A percentile compares a stretch with the other conserved stretches of the same genome.
Conservation (phyloP, 768 basidiomycete genomes). For the Hericium erinaceus region DNA sequence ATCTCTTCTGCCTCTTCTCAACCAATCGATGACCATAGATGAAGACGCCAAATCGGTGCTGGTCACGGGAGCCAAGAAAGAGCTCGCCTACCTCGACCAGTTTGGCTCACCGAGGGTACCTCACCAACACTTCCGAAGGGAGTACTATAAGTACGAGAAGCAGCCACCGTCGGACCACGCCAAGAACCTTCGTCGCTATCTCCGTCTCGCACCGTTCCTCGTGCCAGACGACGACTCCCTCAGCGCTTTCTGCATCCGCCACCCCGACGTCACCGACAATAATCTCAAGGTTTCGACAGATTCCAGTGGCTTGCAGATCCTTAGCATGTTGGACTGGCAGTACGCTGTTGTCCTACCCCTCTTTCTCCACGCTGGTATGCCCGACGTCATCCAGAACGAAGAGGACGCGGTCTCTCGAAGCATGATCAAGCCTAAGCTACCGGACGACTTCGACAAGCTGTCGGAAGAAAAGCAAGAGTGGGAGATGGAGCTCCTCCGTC, state of each 20-base stretch:
- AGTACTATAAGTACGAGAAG: slow-evolving; percentile 33
- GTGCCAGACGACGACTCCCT: slow-evolving; percentile 30
- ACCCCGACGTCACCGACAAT: slow-evolving; percentile 30
- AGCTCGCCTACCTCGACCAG: slow-evolving; percentile 35
- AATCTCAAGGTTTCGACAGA: slow-evolving; percentile 42
- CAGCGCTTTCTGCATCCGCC: slow-evolving; percentile 38
- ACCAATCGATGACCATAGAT: slow-evolving; percentile 31
- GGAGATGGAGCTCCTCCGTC: slow-evolving; percentile 30
- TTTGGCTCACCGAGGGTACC: slow-evolving; percentile 42
- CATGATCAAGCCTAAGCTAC: slow-evolving; percentile 32
- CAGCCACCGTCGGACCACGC: slow-evolving; percentile 36
- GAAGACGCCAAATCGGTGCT: slow-evolving; percentile 34
- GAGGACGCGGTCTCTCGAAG: slow-evolving; percentile 30
- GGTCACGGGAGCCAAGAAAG: slow-evolving; percentile 33
- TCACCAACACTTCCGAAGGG: slow-evolving; percentile 32
- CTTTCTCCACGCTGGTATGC: slow-evolving; percentile 41
- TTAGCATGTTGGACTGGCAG: slow-evolving; percentile 46
- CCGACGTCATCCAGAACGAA: slow-evolving; percentile 37
- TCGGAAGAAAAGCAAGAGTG: slow-evolving; percentile 24
- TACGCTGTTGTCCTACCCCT: slow-evolving; percentile 42
- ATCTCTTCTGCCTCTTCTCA: slow-evolving; percentile 17
- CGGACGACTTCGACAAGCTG: slow-evolving; percentile 28
- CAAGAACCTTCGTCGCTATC: slow-evolving; percentile 40
- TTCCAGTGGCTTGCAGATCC: slow-evolving; percentile 27
- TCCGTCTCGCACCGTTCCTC: slow-evolving; percentile 38